Evolutionary conservation across 805 yeast species (phyloP).

Genomic region (Candida broadrunensis): DNA sequence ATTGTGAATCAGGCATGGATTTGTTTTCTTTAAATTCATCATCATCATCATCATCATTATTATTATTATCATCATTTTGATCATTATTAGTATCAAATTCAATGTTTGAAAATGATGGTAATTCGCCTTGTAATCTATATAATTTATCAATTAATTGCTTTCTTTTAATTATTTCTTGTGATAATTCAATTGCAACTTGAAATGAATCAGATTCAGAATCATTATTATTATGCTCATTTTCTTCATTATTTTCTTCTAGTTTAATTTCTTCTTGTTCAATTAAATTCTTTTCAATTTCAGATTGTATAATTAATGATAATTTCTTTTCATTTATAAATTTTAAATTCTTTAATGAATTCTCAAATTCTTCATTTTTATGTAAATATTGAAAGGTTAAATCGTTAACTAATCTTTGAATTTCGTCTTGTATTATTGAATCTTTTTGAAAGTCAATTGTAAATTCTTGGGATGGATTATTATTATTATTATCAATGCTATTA

Average conservation of each 20-base stretch:
- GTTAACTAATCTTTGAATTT: slow-evolving; percentile 35
- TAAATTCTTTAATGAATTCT: slow-evolving; percentile 3
- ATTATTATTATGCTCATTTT: background rate
- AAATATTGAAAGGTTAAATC: slow-evolving; percentile 36
- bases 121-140: too few relatives aligned
- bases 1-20: too few relatives aligned
- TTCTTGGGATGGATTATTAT: slow-evolving; percentile 19
- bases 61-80: background rate
- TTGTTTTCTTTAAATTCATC: background rate
- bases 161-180: background rate
- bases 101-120: too few relatives aligned
- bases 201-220: background rate
- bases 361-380: slow-evolving; percentile 28
- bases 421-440: slow-evolving; percentile 39
- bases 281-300: background rate
- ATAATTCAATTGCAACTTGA: background rate
- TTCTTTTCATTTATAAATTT: background rate
- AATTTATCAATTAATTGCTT: background rate
- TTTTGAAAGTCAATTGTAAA: slow-evolving; percentile 20
- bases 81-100: background rate
- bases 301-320: background rate
- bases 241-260: too few relatives aligned
- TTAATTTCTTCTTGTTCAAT: background rate
- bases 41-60: background rate
- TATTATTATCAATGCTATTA: slow-evolving; percentile 16